Evolutionary conservation across 306 rosid genomes (phyloP).

Genomic region (Cucurbita moschata): DNA sequence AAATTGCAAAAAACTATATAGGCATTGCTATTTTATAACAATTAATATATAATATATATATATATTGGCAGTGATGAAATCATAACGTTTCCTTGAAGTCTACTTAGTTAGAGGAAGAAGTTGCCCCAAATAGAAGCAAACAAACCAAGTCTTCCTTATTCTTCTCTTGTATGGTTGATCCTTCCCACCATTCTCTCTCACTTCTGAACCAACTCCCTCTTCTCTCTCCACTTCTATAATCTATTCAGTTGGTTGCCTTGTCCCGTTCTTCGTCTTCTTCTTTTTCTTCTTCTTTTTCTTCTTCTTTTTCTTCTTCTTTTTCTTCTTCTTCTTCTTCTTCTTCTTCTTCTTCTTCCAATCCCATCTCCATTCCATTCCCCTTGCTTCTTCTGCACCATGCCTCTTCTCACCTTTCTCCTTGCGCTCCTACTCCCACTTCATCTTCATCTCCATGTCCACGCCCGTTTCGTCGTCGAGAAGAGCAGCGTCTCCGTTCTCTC

Average conservation of each 20-base stretch:
- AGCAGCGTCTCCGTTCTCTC: conserved; percentile 46
- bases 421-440: neutral
- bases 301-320: neutral
- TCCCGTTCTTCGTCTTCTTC: neutral
- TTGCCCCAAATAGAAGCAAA: neutral
- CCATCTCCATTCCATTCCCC: neutral
- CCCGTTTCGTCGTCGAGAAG: conserved; percentile 72
- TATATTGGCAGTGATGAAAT: too few species aligned
- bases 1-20: too few species aligned
- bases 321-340: neutral
- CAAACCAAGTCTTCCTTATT: neutral
- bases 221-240: neutral
- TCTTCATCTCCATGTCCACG: conserved; percentile 14
- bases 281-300: neutral
- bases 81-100: neutral
- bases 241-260: neutral
- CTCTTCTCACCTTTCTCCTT: neutral
- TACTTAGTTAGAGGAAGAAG: neutral
- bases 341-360: neutral
- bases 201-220: neutral
- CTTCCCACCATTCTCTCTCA: neutral
- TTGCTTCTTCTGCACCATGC: neutral
- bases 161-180: neutral
- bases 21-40: too few species aligned
- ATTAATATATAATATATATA: too few species aligned